phyloP scores from a whole-genome alignment of 805 yeast species.

The Jamesozyma jinghongensis region DNA sequence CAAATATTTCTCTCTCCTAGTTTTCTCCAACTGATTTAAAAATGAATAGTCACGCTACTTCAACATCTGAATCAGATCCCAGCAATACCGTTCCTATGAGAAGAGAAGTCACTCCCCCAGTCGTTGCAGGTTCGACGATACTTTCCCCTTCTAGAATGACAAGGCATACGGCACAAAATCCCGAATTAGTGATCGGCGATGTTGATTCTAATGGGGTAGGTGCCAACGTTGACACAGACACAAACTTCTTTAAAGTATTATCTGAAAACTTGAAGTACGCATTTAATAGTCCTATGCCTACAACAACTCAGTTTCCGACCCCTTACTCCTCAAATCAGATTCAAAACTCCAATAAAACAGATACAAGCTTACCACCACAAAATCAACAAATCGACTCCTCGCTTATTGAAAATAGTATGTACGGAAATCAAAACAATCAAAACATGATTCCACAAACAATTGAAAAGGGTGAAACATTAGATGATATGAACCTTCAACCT shows the following conservation, averaged over 20 bases:
- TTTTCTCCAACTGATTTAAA: neutral
- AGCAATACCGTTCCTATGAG: neutral
- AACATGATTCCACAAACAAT: neutral
- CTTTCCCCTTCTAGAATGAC: constrained; percentile 1
- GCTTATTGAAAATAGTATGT: constrained; percentile 21
- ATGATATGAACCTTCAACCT: constrained; percentile 29
- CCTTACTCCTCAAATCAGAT: constrained; percentile 25
- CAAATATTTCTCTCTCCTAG: too few species aligned
- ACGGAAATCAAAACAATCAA: neutral
- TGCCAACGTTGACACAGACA: constrained; percentile 13
- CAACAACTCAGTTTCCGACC: constrained; percentile 28
- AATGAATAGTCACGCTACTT: neutral
- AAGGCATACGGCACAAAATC: too few species aligned
- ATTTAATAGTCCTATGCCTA: constrained; percentile 26
- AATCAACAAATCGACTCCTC: constrained; percentile 17
- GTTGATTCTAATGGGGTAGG: too few species aligned
- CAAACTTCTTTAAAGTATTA: constrained; percentile 21
- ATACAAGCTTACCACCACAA: constrained; percentile 1
- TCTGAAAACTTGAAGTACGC: constrained; percentile 24
- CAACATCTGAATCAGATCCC: neutral
- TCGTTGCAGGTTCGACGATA: neutral
- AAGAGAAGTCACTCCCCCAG: neutral
- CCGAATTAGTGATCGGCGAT: too few species aligned
- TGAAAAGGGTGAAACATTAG: constrained; percentile 15
- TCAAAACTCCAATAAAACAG: constrained; percentile 1